phyloP scores from a whole-genome alignment of 805 yeast species.

The Ogataea zsoltii region DNA sequence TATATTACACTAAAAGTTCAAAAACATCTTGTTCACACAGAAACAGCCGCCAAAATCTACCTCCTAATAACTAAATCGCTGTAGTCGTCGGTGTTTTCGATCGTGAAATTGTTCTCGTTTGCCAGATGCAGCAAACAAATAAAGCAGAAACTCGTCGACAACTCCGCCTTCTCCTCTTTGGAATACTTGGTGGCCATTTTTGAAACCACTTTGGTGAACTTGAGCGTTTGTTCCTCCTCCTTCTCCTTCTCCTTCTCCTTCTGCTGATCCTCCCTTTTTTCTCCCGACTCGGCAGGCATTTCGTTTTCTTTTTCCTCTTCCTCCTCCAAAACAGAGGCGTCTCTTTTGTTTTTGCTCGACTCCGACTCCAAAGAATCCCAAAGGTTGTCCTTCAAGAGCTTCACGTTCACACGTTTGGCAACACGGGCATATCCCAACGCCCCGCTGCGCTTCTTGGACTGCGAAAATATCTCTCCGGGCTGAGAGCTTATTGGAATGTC shows the following conservation, averaged over 20 bases:
- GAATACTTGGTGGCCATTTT: constrained; percentile 39
- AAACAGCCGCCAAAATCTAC: too few species aligned
- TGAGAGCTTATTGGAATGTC: constrained; percentile 27
- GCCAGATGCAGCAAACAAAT: constrained; percentile 52
- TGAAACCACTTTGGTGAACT: constrained; percentile 38
- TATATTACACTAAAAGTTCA: too few species aligned
- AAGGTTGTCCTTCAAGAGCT: constrained; percentile 45
- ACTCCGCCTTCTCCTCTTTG: constrained; percentile 39
- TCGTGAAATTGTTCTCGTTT: constrained; percentile 46
- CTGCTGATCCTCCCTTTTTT: constrained; percentile 4
- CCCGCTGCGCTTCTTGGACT: constrained; percentile 19
- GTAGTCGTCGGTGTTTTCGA: constrained; percentile 36
- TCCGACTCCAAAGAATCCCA: constrained; percentile 41
- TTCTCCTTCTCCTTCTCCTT: constrained; percentile 4
- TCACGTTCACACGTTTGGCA: constrained; percentile 50
- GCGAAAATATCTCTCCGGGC: constrained; percentile 17
- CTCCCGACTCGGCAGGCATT: constrained; percentile 1
- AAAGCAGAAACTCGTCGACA: constrained; percentile 52
- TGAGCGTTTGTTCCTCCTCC: constrained; percentile 17
- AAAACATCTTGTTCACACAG: too few species aligned
- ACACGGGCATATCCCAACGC: constrained; percentile 45
- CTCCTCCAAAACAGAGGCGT: constrained; percentile 32
- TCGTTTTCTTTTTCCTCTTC: constrained; percentile 14
- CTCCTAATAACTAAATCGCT: constrained; percentile 38
- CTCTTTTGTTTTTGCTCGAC: constrained; percentile 28